Base-by-base conservation (phyloP, 352 stramenopile species). In the Stephanocyclus meneghinianus region DNA sequence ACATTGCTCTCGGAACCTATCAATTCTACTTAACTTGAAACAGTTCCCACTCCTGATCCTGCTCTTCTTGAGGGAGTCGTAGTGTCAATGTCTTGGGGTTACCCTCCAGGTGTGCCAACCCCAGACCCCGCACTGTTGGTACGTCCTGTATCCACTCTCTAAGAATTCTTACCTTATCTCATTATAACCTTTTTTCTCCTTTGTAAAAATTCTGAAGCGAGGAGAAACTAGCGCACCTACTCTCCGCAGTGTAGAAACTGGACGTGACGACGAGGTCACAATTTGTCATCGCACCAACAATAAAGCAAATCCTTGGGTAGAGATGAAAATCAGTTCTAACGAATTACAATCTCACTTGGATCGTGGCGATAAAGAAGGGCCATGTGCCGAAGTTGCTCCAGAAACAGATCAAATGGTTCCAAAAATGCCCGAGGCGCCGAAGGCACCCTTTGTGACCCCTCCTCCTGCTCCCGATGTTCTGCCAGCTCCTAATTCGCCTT, bases 41-140 rank as follows among this genome's bases (percentile, higher is more conserved):
- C 26, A 66, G 57, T 66, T 37, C 57, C 57, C 8, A 66, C 57
- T 30, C 57, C 57, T 32, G 63, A 71, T 48, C 63, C 63, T 32
- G 63, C 63, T 16, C 47, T 71, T 10, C 29, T 71, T 2, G 32
- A 48, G 11, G 63, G 32, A 47, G 40, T 37, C 16, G 7, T 26
- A 32, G 37, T 18, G 18, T 16, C 37, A 63, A 40, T 68, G 45
- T 42, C 35, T 18, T 80, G 73, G 76, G 76, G 76, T 16, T 78
- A 80, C 42, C 71, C 78, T 44, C 60, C 71, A 37, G 78, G 77
- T 11, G 64, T 71, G 6, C 77, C 77, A 7, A 84, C 77, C 3
- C 77, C 77, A 18, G 73, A 80, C 71, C 73, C 73, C 30, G 73
- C n/a, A 30, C 60, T 80, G 15, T 62, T 80, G 64, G 40, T 51